Evolutionary conservation across 768 basidiomycete genomes (phyloP).

Genomic region (Hericium erinaceus): DNA sequence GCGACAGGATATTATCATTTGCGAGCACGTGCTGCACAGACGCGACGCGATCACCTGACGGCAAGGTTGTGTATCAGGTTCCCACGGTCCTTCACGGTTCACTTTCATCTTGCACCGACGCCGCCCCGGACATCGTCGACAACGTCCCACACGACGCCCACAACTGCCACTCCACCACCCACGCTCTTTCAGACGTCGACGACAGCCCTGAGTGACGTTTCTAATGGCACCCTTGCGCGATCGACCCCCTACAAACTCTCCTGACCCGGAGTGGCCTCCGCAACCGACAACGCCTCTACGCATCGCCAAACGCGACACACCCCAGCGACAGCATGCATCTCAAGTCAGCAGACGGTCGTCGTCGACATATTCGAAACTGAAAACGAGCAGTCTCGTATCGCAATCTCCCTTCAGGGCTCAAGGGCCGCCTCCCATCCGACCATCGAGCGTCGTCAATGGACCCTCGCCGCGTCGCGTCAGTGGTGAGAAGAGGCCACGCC

Average conservation of each 20-base stretch:
- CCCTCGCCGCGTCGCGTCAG: conserved; percentile 45
- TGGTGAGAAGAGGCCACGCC: conserved; percentile 71
- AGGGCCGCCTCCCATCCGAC: conserved; percentile 25
- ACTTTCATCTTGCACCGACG: conserved; percentile 1
- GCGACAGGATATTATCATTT: too few relatives aligned
- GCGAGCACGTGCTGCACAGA: neutral
- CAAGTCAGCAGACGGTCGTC: conserved; percentile 63
- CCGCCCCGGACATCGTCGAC: neutral
- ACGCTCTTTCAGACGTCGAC: neutral
- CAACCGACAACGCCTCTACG: conserved; percentile 61
- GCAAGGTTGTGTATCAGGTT: neutral
- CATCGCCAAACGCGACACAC: conserved; percentile 59
- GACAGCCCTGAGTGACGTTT: conserved; percentile 2
- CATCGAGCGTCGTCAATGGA: conserved; percentile 25
- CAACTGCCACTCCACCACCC: too few relatives aligned
- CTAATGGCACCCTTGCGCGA: conserved; percentile 42
- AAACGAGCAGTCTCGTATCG: conserved; percentile 69
- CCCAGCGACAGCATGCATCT: conserved; percentile 29
- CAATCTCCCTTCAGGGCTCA: conserved; percentile 81
- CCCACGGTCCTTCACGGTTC: conserved; percentile 10
- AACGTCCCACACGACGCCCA: neutral
- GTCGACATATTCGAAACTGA: conserved; percentile 72
- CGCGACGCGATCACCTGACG: conserved; percentile 14
- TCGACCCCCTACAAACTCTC: conserved; percentile 51
- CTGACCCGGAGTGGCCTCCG: conserved; percentile 55